phyloP scores from a whole-genome alignment of 176 grass and related monocot species.

The Areca catechu region DNA sequence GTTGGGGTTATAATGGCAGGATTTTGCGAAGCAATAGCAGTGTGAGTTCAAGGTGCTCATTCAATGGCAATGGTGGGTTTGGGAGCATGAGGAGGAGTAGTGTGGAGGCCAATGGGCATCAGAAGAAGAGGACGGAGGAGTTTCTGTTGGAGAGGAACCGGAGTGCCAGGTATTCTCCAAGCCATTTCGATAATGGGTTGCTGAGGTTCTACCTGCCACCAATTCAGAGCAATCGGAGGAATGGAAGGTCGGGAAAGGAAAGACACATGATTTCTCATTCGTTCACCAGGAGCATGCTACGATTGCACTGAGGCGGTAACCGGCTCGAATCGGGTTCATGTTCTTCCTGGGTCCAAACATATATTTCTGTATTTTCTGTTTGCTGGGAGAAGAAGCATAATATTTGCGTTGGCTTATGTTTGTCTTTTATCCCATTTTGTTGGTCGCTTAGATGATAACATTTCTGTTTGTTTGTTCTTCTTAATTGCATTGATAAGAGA shows the following conservation, averaged over 20 bases:
- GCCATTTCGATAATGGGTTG: conserved; percentile 23
- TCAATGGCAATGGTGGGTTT: conserved; percentile 16
- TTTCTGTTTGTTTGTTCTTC: no score
- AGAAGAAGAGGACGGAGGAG: conserved; percentile 57
- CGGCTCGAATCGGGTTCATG: neutral
- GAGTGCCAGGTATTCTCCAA: conserved; percentile 43
- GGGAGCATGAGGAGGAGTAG: conserved; percentile 46
- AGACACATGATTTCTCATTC: conserved; percentile 35
- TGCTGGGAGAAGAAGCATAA: no score
- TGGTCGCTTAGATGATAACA: no score
- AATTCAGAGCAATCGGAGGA: conserved; percentile 20
- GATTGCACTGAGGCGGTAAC: conserved; percentile 29
- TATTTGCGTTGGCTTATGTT: no score
- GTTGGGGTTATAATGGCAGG: conserved; percentile 35
- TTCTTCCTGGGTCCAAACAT: neutral
- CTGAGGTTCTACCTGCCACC: conserved; percentile 35
- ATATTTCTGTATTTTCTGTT: no score
- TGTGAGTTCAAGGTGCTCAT: conserved; percentile 55
- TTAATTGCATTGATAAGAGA: no score
- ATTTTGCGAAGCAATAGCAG: conserved; percentile 71
- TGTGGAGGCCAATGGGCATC: conserved; percentile 25
- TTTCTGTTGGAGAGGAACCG: conserved; percentile 53
- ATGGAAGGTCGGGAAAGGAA: conserved; percentile 22
- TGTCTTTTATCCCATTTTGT: no score
- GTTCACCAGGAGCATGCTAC: conserved; percentile 31